Evolutionary conservation across 768 basidiomycete species (phyloP), one percentile per base, ranked within the genome.

Genomic region (Tricholomella constricta): DNA sequence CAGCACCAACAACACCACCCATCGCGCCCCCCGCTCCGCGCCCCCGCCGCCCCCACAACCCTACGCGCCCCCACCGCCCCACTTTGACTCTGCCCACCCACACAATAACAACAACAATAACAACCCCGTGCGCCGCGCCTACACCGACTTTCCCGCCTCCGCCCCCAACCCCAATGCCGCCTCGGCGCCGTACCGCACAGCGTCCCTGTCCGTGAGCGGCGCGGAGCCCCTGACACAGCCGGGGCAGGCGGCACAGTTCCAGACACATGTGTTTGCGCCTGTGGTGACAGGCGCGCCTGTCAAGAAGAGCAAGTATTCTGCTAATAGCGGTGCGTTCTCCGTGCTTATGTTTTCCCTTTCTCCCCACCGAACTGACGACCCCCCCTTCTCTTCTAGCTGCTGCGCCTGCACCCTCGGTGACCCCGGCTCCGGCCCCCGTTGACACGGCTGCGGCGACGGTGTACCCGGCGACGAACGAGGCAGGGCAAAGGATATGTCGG

Each of bases 401-500:
- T 23, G 10, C 37, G 9, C 4, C 36, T 3, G 8, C 34, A 1
- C 9, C 47, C 22, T 7, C 35, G 15, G 3, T 20, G 22, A 8
- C 17, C 46, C 20, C 41, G 34, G 51, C 38, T 6, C 31, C 43
- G 6, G 11, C 53, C 15, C 50, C 19, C 32, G 31, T 38, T n/a
- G 44, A 38, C 38, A 41, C 50, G 23, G 20, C 64, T 15, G 61
- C 67, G 4, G 51, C 57, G 8, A 57, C 68, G 17, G 58, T 69
- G 4, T 82, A 68, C 59, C 75, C 80, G 1, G 57, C 80, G 1
- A 75, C 74, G 0, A 88, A 88, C 62, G 72, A 77, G 1, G 73
- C 78, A 45, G 89, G 89, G 0, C 89, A 90, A 63, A 74, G 89
- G 20, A 89, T 88, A 43, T 91, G 89, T 65, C 74, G 88, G 6